Conservation (phyloP, 2,329 filamentous ascomycete genomes). For the Thielaviopsis populi region DNA sequence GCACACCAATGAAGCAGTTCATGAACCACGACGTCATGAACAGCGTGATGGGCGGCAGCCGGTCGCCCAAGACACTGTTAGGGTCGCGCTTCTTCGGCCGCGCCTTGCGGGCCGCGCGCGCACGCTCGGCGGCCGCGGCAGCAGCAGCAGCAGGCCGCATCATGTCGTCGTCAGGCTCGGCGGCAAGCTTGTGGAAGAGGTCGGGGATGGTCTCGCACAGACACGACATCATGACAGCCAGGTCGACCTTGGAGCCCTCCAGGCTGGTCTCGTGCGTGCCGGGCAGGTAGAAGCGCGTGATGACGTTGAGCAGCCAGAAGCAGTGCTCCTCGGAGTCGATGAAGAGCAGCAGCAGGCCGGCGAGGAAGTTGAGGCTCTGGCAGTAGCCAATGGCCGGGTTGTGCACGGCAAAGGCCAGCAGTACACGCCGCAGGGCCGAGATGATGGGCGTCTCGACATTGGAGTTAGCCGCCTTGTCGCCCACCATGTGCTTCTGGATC, state of each 20-base stretch:
- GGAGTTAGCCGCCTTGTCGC: conserved; percentile 27
- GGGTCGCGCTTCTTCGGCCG: conserved; percentile 28
- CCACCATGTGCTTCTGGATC: conserved; percentile 25
- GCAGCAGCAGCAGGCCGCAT: conserved; percentile 23
- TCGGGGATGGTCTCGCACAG: conserved; percentile 68
- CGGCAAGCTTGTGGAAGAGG: conserved; percentile 78
- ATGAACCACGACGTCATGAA: conserved; percentile 97
- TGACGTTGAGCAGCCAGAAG: conserved; percentile 86
- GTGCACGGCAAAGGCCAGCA: conserved; percentile 81
- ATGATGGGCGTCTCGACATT: conserved; percentile 42
- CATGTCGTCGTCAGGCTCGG: conserved; percentile 46
- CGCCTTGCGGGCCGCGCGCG: conserved; percentile 17
- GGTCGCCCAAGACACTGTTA: conserved; percentile 30
- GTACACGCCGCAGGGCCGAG: conserved; percentile 63
- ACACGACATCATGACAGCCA: conserved; percentile 80
- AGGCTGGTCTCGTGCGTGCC: conserved; percentile 84
- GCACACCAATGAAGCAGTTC: conserved; percentile 85
- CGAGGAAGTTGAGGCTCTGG: conserved; percentile 88
- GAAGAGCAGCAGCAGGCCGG: conserved; percentile 77
- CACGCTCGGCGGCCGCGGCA: conserved; percentile 16
- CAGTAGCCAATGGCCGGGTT: conserved; percentile 90
- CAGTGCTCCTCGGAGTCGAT: conserved; percentile 76
- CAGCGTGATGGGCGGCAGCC: conserved; percentile 76
- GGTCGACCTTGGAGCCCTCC: conserved; percentile 83
- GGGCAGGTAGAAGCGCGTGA: conserved; percentile 75